Conservation (phyloP, 2,329 filamentous ascomycete species). For the Ophiobolus disseminans region DNA sequence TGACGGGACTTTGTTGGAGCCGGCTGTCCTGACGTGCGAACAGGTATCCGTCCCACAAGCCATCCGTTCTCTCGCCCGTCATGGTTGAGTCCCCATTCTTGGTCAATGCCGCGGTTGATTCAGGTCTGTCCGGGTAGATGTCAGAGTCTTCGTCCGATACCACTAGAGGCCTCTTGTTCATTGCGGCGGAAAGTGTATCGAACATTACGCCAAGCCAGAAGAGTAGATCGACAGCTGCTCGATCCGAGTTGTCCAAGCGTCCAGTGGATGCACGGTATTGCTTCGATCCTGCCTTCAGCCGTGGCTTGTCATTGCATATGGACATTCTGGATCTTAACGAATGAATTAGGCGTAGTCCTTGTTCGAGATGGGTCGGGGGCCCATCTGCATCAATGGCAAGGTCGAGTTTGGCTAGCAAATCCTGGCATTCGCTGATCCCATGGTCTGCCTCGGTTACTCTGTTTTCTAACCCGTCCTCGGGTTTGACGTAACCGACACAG, state of each 20-base stretch:
- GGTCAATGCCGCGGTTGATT: not conserved
- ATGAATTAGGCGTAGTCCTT: conserved; percentile 51
- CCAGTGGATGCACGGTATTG: conserved; percentile 20
- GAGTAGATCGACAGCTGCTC: conserved; percentile 60
- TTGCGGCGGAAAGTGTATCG: conserved; percentile 63
- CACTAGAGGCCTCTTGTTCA: conserved; percentile 57
- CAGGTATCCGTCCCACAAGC: conserved; percentile 51
- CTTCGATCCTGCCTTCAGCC: conserved; percentile 15
- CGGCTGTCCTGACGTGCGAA: conserved; percentile 41
- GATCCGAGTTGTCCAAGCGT: conserved; percentile 44
- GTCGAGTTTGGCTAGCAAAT: conserved; percentile 40
- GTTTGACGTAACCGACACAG: not conserved
- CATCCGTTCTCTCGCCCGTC: conserved; percentile 4
- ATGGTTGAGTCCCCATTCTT: not conserved
- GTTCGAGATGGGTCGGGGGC: conserved; percentile 50
- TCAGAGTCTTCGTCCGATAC: conserved; percentile 57
- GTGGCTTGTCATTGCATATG: conserved; percentile 23
- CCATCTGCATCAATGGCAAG: conserved; percentile 46
- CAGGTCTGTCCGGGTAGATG: conserved; percentile 30
- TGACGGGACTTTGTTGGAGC: conserved; percentile 30
- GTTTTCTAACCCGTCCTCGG: not conserved
- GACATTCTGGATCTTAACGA: conserved; percentile 41
- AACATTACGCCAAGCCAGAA: conserved; percentile 68
- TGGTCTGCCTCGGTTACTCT: conserved; percentile 12
- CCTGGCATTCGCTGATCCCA: conserved; percentile 33